Base-by-base conservation (phyloP, 2,329 filamentous ascomycete species). In the Madurella fahalii region DNA sequence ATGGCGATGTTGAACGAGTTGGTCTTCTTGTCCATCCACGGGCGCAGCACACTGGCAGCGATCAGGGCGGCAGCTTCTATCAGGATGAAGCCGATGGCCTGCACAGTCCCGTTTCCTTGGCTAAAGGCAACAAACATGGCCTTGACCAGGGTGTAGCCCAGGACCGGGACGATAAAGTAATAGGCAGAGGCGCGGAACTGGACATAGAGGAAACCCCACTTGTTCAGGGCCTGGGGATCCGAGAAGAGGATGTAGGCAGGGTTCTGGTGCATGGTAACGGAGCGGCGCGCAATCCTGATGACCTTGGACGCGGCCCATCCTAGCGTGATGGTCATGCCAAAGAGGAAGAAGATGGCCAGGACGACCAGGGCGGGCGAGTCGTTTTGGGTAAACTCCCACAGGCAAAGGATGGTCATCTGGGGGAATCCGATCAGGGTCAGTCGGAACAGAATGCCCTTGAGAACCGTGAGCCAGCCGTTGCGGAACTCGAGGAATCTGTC, bases 1-100 rank as follows among this genome's bases (percentile, higher is more conserved):
- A 96, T 96, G 57, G 90, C 83, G 66, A 97, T 96, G 75, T 96
- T 96, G 80, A 96, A 95, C 46, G 86, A 86, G 72, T 96, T 97
- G 58, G 90, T 96, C 76, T 92, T 93, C 83, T 96, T 96, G 79
- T 96, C 93, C 93, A 97, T 97, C 87, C 90, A 97, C 16, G 93
- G 93, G 57, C 90, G 86, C 62, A 96, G 75, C 51, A 95, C 86
- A 57, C 85, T 87, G 53, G 90, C 85, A 18, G 75, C 84, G 64
- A 96, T 87, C 53, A 97, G 79, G 63, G 88, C 86, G 50, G 73
- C 82, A 2, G 86, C 86, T 72, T 97, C 93, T 53, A 96, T 84
- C 56, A 96, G 77, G 40, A 97, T 77, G 54, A 96, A 80, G 15
- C 86, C 89, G 54, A 96, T 78, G 9, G 90, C 90, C 72, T 96